phyloP scores from a whole-genome alignment of 73 alveolate species.

The Durusdinium trenchii region DNA sequence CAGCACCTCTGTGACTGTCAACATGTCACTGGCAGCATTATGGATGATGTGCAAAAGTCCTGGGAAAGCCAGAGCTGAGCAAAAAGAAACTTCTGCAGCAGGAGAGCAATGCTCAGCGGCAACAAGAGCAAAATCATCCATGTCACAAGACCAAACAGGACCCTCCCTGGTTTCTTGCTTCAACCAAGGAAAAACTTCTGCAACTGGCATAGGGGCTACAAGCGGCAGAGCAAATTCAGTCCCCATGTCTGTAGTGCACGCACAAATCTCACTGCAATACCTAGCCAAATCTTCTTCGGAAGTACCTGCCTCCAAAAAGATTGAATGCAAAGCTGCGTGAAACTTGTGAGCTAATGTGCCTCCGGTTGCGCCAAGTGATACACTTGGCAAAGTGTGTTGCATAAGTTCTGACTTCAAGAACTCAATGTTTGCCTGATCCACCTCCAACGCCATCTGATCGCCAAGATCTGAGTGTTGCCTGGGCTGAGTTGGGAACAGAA shows the following conservation, averaged over 20 bases:
- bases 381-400: not conserved
- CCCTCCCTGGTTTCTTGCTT: not conserved
- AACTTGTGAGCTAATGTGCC: not conserved
- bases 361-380: not conserved
- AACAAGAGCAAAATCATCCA: not conserved
- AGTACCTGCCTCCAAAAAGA: constrained; percentile 5
- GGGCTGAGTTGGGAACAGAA: not conserved
- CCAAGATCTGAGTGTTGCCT: not conserved
- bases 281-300: not conserved
- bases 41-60: constrained; percentile 30
- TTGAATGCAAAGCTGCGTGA: constrained; percentile 35
- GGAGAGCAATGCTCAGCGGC: not conserved
- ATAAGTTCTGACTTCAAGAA: not conserved
- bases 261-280: not conserved
- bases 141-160: not conserved
- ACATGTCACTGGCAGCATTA: constrained; percentile 7
- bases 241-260: constrained; percentile 2
- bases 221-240: constrained; percentile 10
- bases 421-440: not conserved
- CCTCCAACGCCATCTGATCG: not conserved
- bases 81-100: not conserved
- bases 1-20: not conserved
- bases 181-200: not conserved
- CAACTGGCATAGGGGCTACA: not conserved
- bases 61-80: not conserved